Evolutionary conservation across 2,329 filamentous ascomycete genomes (phyloP), one percentile per base, ranked within the genome.

Genomic region (Monosporascus sp.): DNA sequence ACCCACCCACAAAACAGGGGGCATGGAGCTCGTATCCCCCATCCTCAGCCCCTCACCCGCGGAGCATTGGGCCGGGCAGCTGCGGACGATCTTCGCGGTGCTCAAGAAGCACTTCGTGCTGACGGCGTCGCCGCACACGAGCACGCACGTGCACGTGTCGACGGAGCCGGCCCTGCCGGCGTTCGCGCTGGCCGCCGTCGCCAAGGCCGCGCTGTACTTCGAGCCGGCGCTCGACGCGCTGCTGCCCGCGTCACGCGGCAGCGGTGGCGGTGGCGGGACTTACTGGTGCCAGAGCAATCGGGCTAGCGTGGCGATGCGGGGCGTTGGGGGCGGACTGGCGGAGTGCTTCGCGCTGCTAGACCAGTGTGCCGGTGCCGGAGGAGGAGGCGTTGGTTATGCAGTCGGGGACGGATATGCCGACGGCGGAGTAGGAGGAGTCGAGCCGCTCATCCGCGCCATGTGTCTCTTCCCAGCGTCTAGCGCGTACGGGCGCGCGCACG

Each of bases 221-320:
- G 70, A 73, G 53, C 52, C 61, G 1, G 67, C 68, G 3, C 59
- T 74, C 7, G 68, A 74, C 56, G 27, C 52, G 4, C 61, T 72
- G 5, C 60, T 70, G 22, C 46, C 62, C 0, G 39, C 35, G 5
- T 46, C 43, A 6, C n/a, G 43, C 20, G 17, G 17, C 18, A 24
- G 39, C 18, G 22, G 39, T 2, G 22, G 39, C 18, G 22, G 39
- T 8, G 22, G 7, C 18, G 18, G 39, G 2, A 18, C 58, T 6
- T 69, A 72, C 60, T 73, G 71, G 71, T 68, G 68, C 54, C 66
- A 69, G 48, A 69, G 67, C 35, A 72, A 69, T 60, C 65, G 68
- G 6, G 49, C 50, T 14, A 70, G 58, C 53, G 55, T 64, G 5
- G 50, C 60, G 0, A 53, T 73, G 2, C 39, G 48, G n/a, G 49